Evolutionary conservation across 352 stramenopile genomes (phyloP).

Genomic region (Hyaloperonospora arabidopsidis): DNA sequence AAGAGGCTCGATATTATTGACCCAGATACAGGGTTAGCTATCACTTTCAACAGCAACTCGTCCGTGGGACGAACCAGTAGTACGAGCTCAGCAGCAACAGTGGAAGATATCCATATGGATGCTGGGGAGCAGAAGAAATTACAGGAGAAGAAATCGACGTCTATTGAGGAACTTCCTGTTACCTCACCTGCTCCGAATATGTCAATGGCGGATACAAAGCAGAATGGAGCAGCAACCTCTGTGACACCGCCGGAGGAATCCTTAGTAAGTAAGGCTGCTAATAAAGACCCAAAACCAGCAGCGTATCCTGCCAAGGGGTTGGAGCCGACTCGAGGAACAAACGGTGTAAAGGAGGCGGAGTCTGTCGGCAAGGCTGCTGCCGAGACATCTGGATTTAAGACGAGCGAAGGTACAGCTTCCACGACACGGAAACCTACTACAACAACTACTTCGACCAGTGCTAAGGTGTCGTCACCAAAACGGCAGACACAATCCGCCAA

Average conservation of each 20-base stretch:
- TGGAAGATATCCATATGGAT: conserved; percentile 22
- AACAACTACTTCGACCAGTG: conserved; percentile 15
- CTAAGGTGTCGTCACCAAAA: conserved; percentile 17
- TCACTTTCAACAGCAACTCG: conserved; percentile 25
- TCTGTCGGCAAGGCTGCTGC: conserved; percentile 5
- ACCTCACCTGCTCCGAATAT: conserved; percentile 2
- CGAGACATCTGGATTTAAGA: conserved; percentile 17
- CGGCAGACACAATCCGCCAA: conserved; percentile 6
- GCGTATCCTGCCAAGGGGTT: conserved; percentile 4
- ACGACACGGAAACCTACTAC: conserved; percentile 17
- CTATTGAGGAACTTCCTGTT: conserved; percentile 4
- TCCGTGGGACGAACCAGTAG: conserved; percentile 13
- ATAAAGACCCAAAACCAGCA: conserved; percentile 5
- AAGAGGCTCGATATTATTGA: conserved; percentile 48
- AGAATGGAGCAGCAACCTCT: conserved; percentile 19
- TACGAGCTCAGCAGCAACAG: conserved; percentile 9
- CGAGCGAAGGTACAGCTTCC: conserved; percentile 11
- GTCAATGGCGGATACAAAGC: conserved; percentile 15
- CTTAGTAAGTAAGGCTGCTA: conserved; percentile 17
- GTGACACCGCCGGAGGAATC: conserved; percentile 12
- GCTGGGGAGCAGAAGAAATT: conserved; percentile 26
- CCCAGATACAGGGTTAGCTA: conserved; percentile 40
- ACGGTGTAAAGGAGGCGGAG: conserved; percentile 12
- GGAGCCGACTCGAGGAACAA: conserved; percentile 3
- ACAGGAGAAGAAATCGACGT: conserved; percentile 27